Evolutionary conservation across 345 rosid genomes (phyloP), one percentile per base, ranked within the genome.

Genomic region (Brassica carinata): DNA sequence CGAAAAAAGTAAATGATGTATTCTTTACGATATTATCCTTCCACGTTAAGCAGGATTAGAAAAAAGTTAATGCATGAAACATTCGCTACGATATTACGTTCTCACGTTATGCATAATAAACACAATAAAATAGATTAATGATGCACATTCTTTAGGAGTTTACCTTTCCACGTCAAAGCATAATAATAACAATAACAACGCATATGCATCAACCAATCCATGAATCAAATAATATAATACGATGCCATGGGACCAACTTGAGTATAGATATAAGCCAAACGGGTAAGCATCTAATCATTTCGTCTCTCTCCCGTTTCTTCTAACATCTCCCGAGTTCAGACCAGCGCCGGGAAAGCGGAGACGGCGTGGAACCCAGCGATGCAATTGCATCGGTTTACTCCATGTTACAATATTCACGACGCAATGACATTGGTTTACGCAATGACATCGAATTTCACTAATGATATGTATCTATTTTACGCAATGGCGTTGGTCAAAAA

Each of bases 361-460:
- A 55, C 23, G 61, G 61, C 61, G 61, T 55, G 61, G 45, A 1
- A 33, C 11, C 13, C 31, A 19, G 65, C 66, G 7, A 36, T 27
- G 17, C 71, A 19, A 72, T 64, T 3, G 18, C 68, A 64, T 64
- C 40, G 5, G 18, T 14, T 59, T 34, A 65, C 71, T 82, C 91
- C 14, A 38, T 26, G 33, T 26, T 61, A n/a, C 65, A 61, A 17
- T 3, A 55, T 55, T 55, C 61, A 55, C 26, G 61, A 55, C 61
- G 61, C 26, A 55, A 55, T 55, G 26, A 10, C 26, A 55, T 17
- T 55, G 26, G 61, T 17, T 7, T 55, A 55, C 61, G 61, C 61
- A 55, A 55, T 55, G 61, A 55, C 61, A 55, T 17, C 61, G 61
- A 55, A 55, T 17, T 53, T 14, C 59, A 55, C 17, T 55, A 17